Evolutionary conservation across 2,329 filamentous ascomycete genomes (phyloP).

Genomic region (Leptographium radiaticola): DNA sequence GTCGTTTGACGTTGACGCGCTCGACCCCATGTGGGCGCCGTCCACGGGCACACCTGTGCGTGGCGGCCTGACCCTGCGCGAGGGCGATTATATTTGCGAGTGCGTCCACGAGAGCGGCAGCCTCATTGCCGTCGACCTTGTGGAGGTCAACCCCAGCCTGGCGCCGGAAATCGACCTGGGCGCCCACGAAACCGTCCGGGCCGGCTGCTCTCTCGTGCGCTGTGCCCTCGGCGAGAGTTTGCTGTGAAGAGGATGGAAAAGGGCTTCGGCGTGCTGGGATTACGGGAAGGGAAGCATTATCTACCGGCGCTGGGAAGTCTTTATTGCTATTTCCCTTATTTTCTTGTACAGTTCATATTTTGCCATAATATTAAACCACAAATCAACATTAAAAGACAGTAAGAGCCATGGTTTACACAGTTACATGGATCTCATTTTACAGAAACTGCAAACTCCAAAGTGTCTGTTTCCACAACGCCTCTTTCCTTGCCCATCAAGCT

Average conservation of each 20-base stretch:
- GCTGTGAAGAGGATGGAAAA: constrained; percentile 36
- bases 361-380: no score
- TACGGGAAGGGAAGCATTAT: neutral
- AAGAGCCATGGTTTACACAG: no score
- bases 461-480: no score
- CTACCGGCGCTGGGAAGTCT: no score
- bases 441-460: no score
- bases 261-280: neutral
- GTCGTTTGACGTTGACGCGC: constrained; percentile 91
- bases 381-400: no score
- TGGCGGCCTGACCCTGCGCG: constrained; percentile 81
- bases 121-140: constrained; percentile 67
- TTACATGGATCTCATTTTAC: no score
- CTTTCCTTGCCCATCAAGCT: no score
- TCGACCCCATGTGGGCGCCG: constrained; percentile 92
- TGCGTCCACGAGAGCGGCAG: constrained; percentile 69
- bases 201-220: constrained; percentile 80
- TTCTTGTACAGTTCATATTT: no score
- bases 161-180: constrained; percentile 47
- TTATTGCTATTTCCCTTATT: neutral
- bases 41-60: constrained; percentile 91
- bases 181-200: constrained; percentile 74
- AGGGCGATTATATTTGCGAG: constrained; percentile 95
- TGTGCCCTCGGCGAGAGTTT: constrained; percentile 88
- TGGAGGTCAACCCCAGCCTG: constrained; percentile 67